Percentiles rank a stretch among this genome's conserved stretches.
Conservation (phyloP, 2,329 filamentous ascomycete species). For the Didymella lethalis region DNA sequence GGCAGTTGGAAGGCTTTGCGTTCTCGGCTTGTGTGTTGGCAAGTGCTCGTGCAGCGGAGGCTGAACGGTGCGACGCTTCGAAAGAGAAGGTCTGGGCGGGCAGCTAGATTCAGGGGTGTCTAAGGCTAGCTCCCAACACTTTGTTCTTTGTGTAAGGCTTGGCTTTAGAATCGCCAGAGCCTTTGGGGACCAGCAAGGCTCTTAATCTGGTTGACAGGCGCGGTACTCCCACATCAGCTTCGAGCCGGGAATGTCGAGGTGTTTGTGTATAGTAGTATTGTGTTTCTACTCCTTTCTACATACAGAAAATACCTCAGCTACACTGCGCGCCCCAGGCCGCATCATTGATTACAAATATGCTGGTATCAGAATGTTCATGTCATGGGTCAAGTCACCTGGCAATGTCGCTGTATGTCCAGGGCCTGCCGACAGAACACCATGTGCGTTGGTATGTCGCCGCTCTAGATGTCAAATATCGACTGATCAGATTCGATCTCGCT, state of each 20-base stretch:
- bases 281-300: conserved; percentile 17
- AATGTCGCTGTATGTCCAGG: conserved; percentile 20
- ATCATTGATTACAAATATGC: conserved; percentile 17
- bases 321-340: conserved; percentile 20
- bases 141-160: conserved; percentile 13
- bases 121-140: conserved; percentile 16
- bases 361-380: conserved; percentile 25
- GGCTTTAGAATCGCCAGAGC: not conserved
- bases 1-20: conserved; percentile 7
- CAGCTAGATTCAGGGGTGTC: conserved; percentile 14
- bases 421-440: conserved; percentile 22
- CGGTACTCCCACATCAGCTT: not conserved
- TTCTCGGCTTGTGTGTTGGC: conserved; percentile 9
- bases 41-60: conserved; percentile 12
- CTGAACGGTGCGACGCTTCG: conserved; percentile 4
- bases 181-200: not conserved
- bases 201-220: conserved; percentile 4
- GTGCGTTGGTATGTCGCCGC: conserved; percentile 18
- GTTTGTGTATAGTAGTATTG: conserved; percentile 8
- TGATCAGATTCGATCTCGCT: conserved; percentile 8
- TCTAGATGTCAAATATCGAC: conserved; percentile 19
- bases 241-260: not conserved
- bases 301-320: conserved; percentile 14
- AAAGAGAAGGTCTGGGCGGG: conserved; percentile 13
- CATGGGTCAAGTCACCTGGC: conserved; percentile 21